Percentiles rank a stretch among this genome's conserved stretches.
phyloP scores from a whole-genome alignment of 805 yeast species.

The Myxozyma neotropica region DNA sequence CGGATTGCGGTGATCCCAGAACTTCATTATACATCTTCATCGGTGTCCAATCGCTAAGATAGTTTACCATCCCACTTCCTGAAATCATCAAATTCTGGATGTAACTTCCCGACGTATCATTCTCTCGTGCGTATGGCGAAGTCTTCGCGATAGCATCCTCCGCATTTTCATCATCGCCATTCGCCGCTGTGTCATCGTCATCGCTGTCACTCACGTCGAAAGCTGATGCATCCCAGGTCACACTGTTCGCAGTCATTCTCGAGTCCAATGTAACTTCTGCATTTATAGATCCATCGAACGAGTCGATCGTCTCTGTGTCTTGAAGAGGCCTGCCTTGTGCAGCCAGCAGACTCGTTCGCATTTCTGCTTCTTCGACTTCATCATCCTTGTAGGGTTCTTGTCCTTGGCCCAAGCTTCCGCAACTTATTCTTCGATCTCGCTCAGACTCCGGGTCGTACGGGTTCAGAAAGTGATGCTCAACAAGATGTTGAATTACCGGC shows the following conservation, averaged over 20 bases:
- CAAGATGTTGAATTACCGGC: slow-evolving; percentile 85
- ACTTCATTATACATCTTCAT: slow-evolving; percentile 18
- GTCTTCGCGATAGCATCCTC: not conserved
- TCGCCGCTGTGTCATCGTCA: slow-evolving; percentile 10
- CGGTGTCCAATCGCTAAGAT: slow-evolving; percentile 29
- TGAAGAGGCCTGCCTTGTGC: not conserved
- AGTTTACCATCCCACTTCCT: slow-evolving; percentile 9
- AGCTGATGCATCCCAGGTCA: slow-evolving; percentile 22
- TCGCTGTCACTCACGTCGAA: slow-evolving; percentile 25
- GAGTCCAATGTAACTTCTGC: not conserved
- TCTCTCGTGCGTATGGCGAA: not conserved
- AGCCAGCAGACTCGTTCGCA: not conserved
- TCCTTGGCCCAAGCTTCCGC: not conserved
- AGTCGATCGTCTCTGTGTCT: not conserved
- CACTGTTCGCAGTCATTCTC: slow-evolving; percentile 8
- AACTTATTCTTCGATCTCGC: not conserved
- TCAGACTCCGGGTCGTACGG: slow-evolving; percentile 31
- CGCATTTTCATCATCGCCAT: not conserved
- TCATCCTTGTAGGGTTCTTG: not conserved
- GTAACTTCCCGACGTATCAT: slow-evolving; percentile 5
- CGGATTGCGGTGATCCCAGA: not conserved
- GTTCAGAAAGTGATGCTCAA: slow-evolving; percentile 59
- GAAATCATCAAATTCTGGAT: slow-evolving; percentile 6
- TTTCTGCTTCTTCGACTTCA: not conserved
- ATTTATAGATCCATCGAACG: not conserved